Conservation (phyloP, 176 grass and related monocot species). For the Hsuehochloa calcarea region DNA sequence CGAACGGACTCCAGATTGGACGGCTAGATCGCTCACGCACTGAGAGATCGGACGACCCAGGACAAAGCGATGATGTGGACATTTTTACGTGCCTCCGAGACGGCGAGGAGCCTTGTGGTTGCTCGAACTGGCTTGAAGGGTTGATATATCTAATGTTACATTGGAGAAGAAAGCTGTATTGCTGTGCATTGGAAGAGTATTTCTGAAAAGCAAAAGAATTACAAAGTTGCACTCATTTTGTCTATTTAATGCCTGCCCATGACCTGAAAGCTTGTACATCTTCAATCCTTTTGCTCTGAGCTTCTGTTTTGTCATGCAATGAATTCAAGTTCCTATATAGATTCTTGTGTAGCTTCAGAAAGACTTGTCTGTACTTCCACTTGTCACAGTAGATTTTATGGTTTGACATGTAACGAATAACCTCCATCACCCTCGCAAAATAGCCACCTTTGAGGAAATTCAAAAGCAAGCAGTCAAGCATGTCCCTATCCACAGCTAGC, state of each 20-base stretch:
- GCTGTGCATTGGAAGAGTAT: not conserved
- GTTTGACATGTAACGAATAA: constrained; percentile 64
- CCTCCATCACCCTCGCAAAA: constrained; percentile 83
- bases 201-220: not conserved
- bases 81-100: too few species aligned
- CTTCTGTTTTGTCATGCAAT: constrained; percentile 65
- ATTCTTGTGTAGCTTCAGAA: constrained; percentile 75
- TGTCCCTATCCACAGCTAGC: constrained; percentile 55
- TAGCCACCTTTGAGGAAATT: constrained; percentile 88
- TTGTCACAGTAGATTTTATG: constrained; percentile 71
- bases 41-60: too few species aligned
- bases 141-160: not conserved
- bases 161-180: not conserved
- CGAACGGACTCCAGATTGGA: too few species aligned
- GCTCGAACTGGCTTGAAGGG: too few species aligned
- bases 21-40: too few species aligned
- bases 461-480: constrained; percentile 68
- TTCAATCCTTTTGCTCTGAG: constrained; percentile 70
- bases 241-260: constrained; percentile 63
- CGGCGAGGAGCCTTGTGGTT: too few species aligned
- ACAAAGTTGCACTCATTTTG: not conserved
- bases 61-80: too few species aligned
- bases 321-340: constrained; percentile 72
- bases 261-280: constrained; percentile 74
- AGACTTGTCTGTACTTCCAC: constrained; percentile 70